These are phyloP conservation scores for Coemansia sp. DNA, from an alignment of 192 early-diverging fungal species.

Conservation along the genomic window DNA sequence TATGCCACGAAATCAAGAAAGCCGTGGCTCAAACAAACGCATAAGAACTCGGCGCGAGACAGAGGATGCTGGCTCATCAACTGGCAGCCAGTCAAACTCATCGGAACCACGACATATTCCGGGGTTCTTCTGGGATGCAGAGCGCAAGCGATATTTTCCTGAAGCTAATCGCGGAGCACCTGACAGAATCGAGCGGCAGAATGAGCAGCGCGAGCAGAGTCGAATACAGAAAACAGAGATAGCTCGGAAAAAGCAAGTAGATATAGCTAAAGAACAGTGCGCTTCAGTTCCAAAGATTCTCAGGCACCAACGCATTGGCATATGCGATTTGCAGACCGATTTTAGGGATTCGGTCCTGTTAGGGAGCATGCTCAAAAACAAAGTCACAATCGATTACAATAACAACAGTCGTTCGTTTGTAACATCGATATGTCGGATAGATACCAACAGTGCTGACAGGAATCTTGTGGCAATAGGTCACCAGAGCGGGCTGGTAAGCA, in stretches of 20 bases:
- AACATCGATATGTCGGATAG: neutral
- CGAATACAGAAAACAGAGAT: slow-evolving; percentile 8
- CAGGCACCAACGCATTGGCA: too few relatives aligned
- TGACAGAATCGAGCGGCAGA: slow-evolving; percentile 14
- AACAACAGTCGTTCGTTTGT: neutral
- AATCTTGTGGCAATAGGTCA: neutral
- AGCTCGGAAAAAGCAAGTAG: neutral
- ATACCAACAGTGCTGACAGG: neutral
- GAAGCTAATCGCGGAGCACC: slow-evolving; percentile 23
- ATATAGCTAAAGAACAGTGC: neutral
- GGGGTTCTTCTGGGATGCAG: slow-evolving; percentile 44
- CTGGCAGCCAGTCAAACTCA: too few relatives aligned
- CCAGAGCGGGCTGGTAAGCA: neutral
- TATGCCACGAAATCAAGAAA: too few relatives aligned
- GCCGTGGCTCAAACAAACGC: too few relatives aligned
- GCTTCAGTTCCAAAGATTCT: neutral
- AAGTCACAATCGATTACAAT: neutral
- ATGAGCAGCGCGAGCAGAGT: slow-evolving; percentile 15
- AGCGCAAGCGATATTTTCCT: slow-evolving; percentile 41
- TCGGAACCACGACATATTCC: slow-evolving; percentile 17
- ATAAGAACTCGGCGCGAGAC: too few relatives aligned
- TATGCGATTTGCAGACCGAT: neutral
- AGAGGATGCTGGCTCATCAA: too few relatives aligned
- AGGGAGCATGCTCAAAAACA: neutral
- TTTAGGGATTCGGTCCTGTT: neutral